Conservation (phyloP, 805 yeast species). For the Hanseniaspora mollemarum region DNA sequence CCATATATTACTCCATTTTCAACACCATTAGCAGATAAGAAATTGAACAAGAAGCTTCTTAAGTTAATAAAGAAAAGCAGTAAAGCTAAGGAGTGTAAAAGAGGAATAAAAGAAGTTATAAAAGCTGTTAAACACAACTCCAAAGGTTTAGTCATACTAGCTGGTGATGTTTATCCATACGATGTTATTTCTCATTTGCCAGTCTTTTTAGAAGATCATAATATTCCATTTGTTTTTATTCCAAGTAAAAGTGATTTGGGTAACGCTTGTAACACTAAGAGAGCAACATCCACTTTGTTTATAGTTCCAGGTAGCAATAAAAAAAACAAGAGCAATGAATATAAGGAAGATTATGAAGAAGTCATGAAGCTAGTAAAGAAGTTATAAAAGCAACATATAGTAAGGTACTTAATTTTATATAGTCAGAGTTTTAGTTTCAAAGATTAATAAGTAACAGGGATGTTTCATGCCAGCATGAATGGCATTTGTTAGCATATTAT, state of each 20-base stretch:
- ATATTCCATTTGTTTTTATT: slow-evolving; percentile 83
- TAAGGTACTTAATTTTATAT: neutral
- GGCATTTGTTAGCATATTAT: too few relatives aligned
- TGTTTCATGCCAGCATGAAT: too few relatives aligned
- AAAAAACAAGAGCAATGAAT: slow-evolving; percentile 70
- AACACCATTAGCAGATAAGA: slow-evolving; percentile 88
- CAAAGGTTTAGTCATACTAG: slow-evolving; percentile 89
- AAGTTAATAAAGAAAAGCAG: slow-evolving; percentile 96
- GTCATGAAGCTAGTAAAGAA: slow-evolving; percentile 72
- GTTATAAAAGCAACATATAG: slow-evolving; percentile 20
- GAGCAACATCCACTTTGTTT: slow-evolving; percentile 97
- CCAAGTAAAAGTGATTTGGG: slow-evolving; percentile 98
- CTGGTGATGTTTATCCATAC: slow-evolving; percentile 96
- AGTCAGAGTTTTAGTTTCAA: neutral
- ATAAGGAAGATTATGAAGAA: slow-evolving; percentile 86
- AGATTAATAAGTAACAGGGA: neutral
- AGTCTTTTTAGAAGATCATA: slow-evolving; percentile 86
- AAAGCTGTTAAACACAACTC: slow-evolving; percentile 96
- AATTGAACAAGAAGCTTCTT: slow-evolving; percentile 85
- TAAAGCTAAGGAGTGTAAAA: slow-evolving; percentile 92
- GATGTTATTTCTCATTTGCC: slow-evolving; percentile 97
- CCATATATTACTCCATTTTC: slow-evolving; percentile 89
- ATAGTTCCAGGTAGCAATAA: slow-evolving; percentile 91
- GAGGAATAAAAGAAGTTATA: slow-evolving; percentile 98
- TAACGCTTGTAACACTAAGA: slow-evolving; percentile 96